A percentile compares a stretch with the other conserved stretches of the same genome.
Evolutionary conservation across 768 basidiomycete genomes (phyloP).

Genomic region (Termitomyces sp.): DNA sequence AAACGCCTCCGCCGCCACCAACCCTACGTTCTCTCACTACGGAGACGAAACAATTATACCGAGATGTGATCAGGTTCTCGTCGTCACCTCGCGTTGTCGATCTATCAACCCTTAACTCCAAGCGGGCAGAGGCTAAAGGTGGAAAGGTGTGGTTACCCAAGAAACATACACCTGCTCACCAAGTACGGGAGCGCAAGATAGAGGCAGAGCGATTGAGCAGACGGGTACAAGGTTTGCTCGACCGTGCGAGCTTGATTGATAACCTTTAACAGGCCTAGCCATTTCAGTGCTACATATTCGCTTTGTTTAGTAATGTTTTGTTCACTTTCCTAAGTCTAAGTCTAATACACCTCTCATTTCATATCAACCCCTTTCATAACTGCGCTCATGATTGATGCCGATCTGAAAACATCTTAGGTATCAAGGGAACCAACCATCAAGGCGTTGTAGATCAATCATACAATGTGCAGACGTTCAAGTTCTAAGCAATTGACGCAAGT

Average conservation of each 20-base stretch:
- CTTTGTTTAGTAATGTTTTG: not conserved
- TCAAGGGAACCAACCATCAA: not conserved
- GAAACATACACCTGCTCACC: constrained; percentile 78
- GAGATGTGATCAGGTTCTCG: constrained; percentile 85
- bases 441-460: not conserved
- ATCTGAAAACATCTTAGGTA: not conserved
- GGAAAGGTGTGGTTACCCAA: constrained; percentile 72
- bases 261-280: constrained; percentile 14
- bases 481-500: not conserved
- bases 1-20: constrained; percentile 34
- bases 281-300: not conserved
- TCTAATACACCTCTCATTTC: not conserved
- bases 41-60: constrained; percentile 82
- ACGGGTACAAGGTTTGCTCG: constrained; percentile 65
- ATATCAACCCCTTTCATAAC: no score
- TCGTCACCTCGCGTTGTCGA: constrained; percentile 84
- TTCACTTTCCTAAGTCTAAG: not conserved
- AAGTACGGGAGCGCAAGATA: constrained; percentile 70
- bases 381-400: not conserved
- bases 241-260: constrained; percentile 50
- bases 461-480: no score
- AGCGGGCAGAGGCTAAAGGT: constrained; percentile 42
- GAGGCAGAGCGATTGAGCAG: constrained; percentile 70
- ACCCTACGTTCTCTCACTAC: constrained; percentile 67
- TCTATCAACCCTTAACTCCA: constrained; percentile 55